These are phyloP conservation scores for Lasiodiplodia gonubiensis DNA, from an alignment of 2,329 filamentous ascomycete genomes.

Conservation along the genomic window DNA sequence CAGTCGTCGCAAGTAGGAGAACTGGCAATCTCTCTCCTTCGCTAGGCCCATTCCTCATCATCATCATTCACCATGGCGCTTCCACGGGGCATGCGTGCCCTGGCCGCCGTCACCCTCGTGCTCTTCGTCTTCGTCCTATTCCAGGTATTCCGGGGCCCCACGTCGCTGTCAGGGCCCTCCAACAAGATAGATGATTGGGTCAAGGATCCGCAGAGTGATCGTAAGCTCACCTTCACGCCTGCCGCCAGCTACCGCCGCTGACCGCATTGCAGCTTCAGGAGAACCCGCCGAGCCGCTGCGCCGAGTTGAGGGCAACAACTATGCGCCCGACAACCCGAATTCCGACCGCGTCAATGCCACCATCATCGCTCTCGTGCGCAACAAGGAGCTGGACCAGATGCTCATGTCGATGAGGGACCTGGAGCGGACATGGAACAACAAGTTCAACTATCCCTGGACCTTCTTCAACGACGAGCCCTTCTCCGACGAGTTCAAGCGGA, in stretches of 20 bases:
- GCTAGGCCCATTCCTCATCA: neutral
- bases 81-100: conserved; percentile 80
- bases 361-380: conserved; percentile 87
- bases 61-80: conserved; percentile 70
- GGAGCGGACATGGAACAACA: conserved; percentile 94
- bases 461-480: conserved; percentile 98
- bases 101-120: conserved; percentile 72
- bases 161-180: conserved; percentile 45
- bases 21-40: conserved; percentile 3
- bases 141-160: conserved; percentile 69
- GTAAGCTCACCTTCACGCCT: conserved; percentile 61
- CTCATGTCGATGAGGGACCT: conserved; percentile 88
- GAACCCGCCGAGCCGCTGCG: conserved; percentile 81
- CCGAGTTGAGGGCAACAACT: conserved; percentile 72
- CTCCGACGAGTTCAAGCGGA: conserved; percentile 86
- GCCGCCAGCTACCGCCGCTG: neutral
- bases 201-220: conserved; percentile 83
- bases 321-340: conserved; percentile 74
- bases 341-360: conserved; percentile 92
- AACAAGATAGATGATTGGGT: conserved; percentile 65
- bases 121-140: conserved; percentile 81
- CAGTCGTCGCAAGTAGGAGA: neutral
- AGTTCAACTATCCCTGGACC: conserved; percentile 99
- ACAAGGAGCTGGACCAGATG: conserved; percentile 84
- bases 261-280: conserved; percentile 66